A percentile compares a stretch with the other conserved stretches of the same genome.
phyloP scores from a whole-genome alignment of 192 early-diverging fungal genomes.

The Rhizophagus clarus region DNA sequence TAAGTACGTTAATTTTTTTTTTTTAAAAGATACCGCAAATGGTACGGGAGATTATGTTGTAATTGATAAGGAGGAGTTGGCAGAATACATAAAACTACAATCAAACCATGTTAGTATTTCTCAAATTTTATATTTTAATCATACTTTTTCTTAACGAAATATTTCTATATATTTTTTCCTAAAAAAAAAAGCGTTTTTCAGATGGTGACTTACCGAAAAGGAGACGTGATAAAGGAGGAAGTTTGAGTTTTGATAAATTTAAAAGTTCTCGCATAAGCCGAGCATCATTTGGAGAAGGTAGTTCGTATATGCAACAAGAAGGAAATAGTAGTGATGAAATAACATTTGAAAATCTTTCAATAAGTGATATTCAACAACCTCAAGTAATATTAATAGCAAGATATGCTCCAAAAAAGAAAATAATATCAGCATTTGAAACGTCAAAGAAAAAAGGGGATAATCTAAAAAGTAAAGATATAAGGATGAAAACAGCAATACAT shows the following conservation, averaged over 20 bases:
- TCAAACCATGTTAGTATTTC: background rate
- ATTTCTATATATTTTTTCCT: background rate
- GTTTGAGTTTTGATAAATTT: background rate
- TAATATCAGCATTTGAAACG: background rate
- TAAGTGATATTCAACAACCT: conserved; percentile 1
- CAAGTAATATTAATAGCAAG: background rate
- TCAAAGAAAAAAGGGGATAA: background rate
- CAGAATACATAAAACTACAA: background rate
- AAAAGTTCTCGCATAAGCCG: background rate
- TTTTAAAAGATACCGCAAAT: background rate
- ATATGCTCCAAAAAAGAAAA: background rate
- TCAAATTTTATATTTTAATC: background rate
- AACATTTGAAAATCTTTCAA: background rate
- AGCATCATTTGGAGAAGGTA: background rate
- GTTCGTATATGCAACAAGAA: background rate
- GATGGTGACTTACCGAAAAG: background rate
- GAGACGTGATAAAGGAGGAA: background rate
- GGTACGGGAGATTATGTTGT: background rate
- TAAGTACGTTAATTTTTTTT: background rate
- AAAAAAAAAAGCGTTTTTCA: background rate
- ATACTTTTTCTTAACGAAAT: background rate
- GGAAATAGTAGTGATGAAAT: background rate
- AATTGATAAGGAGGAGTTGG: background rate
- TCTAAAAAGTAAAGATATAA: background rate
- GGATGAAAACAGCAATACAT: background rate